These are phyloP conservation scores for Mortierella sp. DNA, from an alignment of 371 early-diverging fungal species.

Conservation along the genomic window DNA sequence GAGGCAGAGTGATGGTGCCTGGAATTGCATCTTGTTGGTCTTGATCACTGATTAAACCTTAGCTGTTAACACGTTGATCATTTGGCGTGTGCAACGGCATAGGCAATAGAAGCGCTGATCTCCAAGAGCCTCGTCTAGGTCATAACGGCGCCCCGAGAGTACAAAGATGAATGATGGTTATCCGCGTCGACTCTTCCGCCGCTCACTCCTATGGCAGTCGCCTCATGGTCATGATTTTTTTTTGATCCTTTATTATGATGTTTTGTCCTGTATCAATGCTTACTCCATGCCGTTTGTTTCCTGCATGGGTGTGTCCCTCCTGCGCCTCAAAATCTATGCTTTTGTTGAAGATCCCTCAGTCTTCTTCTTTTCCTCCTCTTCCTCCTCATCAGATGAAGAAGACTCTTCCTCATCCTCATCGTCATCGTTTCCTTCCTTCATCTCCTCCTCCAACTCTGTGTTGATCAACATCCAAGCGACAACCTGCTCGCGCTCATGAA, in stretches of 20 bases:
- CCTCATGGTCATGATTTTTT: background rate
- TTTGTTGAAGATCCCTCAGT: conserved; percentile 35
- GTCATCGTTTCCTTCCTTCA: conserved; percentile 61
- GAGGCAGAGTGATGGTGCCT: no score
- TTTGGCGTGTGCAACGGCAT: no score
- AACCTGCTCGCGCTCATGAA: conserved; percentile 72
- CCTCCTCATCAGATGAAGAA: conserved; percentile 15
- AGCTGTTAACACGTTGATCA: no score
- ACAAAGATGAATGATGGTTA: no score
- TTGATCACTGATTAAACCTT: no score
- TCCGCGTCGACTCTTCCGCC: no score
- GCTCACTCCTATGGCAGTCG: no score
- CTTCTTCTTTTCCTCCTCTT: conserved; percentile 9
- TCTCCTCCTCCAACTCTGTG: conserved; percentile 70
- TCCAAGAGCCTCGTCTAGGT: no score
- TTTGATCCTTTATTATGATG: conserved; percentile 8
- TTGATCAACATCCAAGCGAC: conserved; percentile 72
- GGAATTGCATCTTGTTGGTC: no score
- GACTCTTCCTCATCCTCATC: conserved; percentile 54
- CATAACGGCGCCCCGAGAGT: no score
- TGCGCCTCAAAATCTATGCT: conserved; percentile 14
- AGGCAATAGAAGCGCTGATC: no score
- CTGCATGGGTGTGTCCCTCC: background rate
- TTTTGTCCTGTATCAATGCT: conserved; percentile 5
- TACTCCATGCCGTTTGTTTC: background rate